phyloP scores from a whole-genome alignment of 352 stramenopile genomes.

The Globisporangium middletonii region DNA sequence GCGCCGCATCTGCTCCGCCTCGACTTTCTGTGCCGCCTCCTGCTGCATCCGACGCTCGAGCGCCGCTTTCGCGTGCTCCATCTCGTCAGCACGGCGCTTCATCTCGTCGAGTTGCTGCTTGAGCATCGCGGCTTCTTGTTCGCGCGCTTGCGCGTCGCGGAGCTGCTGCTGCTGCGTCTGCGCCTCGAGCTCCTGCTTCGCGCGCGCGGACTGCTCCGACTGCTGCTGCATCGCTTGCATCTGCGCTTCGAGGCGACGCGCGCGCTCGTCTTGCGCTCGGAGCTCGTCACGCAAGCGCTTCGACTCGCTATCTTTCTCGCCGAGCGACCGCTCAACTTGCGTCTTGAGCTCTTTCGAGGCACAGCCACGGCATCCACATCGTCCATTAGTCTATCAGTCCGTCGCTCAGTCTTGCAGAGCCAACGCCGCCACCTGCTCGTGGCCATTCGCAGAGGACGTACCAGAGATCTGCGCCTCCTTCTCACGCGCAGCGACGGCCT shows the following conservation, averaged over 20 bases:
- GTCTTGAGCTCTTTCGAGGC: constrained; percentile 36
- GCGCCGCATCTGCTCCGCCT: constrained; percentile 31
- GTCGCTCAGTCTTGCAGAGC: neutral
- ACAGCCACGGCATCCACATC: no score
- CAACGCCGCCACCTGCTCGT: neutral
- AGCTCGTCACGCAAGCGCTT: constrained; percentile 62
- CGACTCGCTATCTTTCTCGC: constrained; percentile 59
- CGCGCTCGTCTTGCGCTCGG: constrained; percentile 47
- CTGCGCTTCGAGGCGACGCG: constrained; percentile 42
- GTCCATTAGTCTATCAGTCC: no score
- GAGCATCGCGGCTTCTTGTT: constrained; percentile 32
- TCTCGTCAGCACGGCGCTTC: constrained; percentile 26
- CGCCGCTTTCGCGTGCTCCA: constrained; percentile 32
- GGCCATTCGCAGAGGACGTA: constrained; percentile 8
- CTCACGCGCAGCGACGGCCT: constrained; percentile 34
- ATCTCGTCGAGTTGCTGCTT: constrained; percentile 56
- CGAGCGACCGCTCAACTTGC: constrained; percentile 55
- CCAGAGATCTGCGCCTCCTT: constrained; percentile 63
- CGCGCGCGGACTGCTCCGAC: constrained; percentile 26
- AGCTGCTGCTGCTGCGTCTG: constrained; percentile 25
- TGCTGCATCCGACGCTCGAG: constrained; percentile 27
- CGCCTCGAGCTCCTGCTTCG: constrained; percentile 32
- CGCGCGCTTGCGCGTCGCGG: constrained; percentile 30
- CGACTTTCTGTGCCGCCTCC: constrained; percentile 30
- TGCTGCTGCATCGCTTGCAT: constrained; percentile 52